A percentile compares a stretch with the other conserved stretches of the same genome.
Conservation (phyloP, 208 protist species). For the Acanthamoeba culbertsoni region DNA sequence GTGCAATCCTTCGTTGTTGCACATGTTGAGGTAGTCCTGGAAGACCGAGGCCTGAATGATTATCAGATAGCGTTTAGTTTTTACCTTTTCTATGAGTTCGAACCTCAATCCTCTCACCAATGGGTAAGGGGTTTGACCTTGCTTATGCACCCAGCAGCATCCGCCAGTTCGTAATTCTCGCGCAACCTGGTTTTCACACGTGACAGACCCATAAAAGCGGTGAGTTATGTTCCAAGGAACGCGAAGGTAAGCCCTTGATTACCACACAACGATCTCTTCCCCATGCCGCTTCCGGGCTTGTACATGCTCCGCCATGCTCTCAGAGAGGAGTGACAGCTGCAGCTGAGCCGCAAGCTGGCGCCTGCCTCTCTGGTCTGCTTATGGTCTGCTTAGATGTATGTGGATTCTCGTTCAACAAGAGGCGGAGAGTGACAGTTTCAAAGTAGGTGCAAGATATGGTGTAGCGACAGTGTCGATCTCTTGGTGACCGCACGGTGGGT, state of each 20-base stretch:
- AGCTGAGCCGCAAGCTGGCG: too few species aligned
- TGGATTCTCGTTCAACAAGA: too few species aligned
- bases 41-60: neutral
- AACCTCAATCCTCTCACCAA: neutral
- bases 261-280: conserved; percentile 6
- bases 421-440: too few species aligned
- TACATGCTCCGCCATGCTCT: neutral
- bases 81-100: neutral
- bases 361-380: too few species aligned
- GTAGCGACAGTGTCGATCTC: too few species aligned
- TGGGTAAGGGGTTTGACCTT: neutral
- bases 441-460: too few species aligned
- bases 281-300: neutral
- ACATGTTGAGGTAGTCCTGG: neutral
- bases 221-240: neutral
- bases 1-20: neutral
- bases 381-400: too few species aligned
- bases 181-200: neutral
- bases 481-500: too few species aligned
- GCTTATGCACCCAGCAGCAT: neutral
- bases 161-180: neutral
- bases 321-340: too few species aligned
- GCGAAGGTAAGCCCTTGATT: neutral
- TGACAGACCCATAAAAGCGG: too few species aligned
- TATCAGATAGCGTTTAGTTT: neutral